phyloP scores from a whole-genome alignment of 1,284 basidiomycete species.

The Laetiporus sulphureus region DNA sequence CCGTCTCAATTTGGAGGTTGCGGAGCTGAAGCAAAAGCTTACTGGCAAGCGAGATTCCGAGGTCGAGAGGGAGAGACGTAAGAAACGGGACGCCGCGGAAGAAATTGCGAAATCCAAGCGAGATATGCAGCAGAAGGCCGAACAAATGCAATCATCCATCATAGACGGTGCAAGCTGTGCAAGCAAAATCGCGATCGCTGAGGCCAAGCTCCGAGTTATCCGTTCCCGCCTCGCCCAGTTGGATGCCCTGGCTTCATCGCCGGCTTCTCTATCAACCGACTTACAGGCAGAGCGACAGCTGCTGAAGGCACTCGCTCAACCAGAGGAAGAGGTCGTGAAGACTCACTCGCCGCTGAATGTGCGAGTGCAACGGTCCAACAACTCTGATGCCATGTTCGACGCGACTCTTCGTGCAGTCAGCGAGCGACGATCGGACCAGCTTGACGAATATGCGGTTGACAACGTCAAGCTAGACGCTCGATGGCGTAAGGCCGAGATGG shows the following conservation, averaged over 20 bases:
- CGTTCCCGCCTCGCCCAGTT: slow-evolving; percentile 64
- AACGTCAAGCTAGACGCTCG: slow-evolving; percentile 70
- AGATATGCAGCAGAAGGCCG: slow-evolving; percentile 64
- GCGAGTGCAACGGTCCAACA: slow-evolving; percentile 63
- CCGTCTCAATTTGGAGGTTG: slow-evolving; percentile 75
- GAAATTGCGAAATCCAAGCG: slow-evolving; percentile 67
- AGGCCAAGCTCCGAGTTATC: slow-evolving; percentile 61
- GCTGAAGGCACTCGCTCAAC: slow-evolving; percentile 58
- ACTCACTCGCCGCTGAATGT: slow-evolving; percentile 54
- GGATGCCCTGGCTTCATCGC: slow-evolving; percentile 37
- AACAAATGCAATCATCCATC: slow-evolving; percentile 63
- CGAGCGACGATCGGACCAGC: slow-evolving; percentile 71
- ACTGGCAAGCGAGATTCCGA: slow-evolving; percentile 61
- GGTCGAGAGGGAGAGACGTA: slow-evolving; percentile 55
- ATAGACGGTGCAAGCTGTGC: slow-evolving; percentile 73
- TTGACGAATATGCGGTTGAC: slow-evolving; percentile 70
- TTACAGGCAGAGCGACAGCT: slow-evolving; percentile 70
- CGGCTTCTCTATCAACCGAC: slow-evolving; percentile 44
- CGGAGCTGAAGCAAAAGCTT: slow-evolving; percentile 82
- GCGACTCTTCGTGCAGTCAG: slow-evolving; percentile 77
- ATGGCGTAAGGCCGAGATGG: slow-evolving; percentile 66
- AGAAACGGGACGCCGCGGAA: slow-evolving; percentile 57
- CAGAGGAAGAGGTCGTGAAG: slow-evolving; percentile 65
- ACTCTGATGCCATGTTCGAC: slow-evolving; percentile 77
- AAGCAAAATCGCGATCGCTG: slow-evolving; percentile 73